Percentiles rank a stretch among this genome's conserved stretches.
Evolutionary conservation across 2,329 filamentous ascomycete species (phyloP).

Genomic region (Aspergillus oerlinghausenensis): DNA sequence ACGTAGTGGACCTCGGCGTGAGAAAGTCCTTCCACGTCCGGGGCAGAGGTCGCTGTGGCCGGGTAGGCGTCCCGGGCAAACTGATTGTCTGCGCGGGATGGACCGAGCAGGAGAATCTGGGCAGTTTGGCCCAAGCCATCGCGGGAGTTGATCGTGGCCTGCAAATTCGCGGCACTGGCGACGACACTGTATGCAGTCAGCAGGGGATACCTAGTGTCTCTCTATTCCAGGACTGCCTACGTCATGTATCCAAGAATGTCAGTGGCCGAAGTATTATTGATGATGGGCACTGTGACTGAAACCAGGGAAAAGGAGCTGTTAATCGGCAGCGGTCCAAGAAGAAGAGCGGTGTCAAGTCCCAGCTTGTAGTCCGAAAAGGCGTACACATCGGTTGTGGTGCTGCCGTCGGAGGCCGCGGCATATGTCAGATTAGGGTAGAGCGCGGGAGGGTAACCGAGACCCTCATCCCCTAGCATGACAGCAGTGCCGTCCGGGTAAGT

Average conservation of each 20-base stretch:
- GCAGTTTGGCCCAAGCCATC: slow-evolving; percentile 60
- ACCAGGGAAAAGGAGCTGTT: slow-evolving; percentile 71
- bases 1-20: slow-evolving; percentile 51
- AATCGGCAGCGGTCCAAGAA: slow-evolving; percentile 70
- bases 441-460: slow-evolving; percentile 63
- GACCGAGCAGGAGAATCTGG: slow-evolving; percentile 65
- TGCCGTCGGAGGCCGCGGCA: slow-evolving; percentile 21
- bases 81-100: slow-evolving; percentile 61
- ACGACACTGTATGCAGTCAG: slow-evolving; percentile 46
- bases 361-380: slow-evolving; percentile 42
- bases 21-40: slow-evolving; percentile 37
- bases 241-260: slow-evolving; percentile 81
- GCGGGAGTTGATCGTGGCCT: slow-evolving; percentile 42
- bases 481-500: slow-evolving; percentile 52
- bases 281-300: slow-evolving; percentile 75
- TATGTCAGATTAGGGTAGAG: slow-evolving; percentile 80
- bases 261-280: slow-evolving; percentile 57
- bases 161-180: slow-evolving; percentile 28
- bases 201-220: not conserved
- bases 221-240: slow-evolving; percentile 33
- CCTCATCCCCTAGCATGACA: slow-evolving; percentile 58
- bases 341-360: slow-evolving; percentile 52
- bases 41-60: slow-evolving; percentile 12
- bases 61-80: slow-evolving; percentile 41
- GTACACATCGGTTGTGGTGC: slow-evolving; percentile 28